Percentiles rank a stretch among this genome's conserved stretches.
phyloP scores from a whole-genome alignment of 2,329 filamentous ascomycete species.

The Neofusicoccum cordaticola region DNA sequence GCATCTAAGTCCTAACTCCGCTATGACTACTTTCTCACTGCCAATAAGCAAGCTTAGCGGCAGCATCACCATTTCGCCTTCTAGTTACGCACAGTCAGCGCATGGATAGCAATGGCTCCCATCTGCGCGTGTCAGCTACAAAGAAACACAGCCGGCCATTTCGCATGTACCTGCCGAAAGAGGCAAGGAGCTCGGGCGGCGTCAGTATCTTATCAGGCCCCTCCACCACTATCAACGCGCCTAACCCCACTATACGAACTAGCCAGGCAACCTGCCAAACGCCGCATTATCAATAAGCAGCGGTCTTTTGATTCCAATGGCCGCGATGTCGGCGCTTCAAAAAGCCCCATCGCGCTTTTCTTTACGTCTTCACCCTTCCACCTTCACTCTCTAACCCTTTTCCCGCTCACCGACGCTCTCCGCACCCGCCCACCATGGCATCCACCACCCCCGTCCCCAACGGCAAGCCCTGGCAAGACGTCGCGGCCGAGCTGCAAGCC shows the following conservation, averaged over 20 bases:
- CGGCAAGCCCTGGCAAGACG: conserved; percentile 42
- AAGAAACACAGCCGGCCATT: neutral
- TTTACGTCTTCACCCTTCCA: neutral
- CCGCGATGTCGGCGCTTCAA: neutral
- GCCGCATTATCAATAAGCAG: neutral
- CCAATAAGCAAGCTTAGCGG: no score
- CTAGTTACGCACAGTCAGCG: no score
- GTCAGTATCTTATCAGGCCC: neutral
- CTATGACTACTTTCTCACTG: neutral
- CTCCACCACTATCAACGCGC: neutral
- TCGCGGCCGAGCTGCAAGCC: conserved; percentile 46
- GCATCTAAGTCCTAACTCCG: neutral
- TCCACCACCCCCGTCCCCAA: neutral
- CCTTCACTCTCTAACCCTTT: neutral
- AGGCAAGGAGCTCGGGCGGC: neutral
- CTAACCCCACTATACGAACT: neutral
- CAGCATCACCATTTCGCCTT: no score
- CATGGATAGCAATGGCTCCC: no score
- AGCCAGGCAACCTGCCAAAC: neutral
- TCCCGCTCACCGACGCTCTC: neutral
- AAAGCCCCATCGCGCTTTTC: neutral
- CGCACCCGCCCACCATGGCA: neutral
- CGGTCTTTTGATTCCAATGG: neutral
- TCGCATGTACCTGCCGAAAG: neutral
- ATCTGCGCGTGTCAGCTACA: neutral